Percentiles rank a stretch among this genome's conserved stretches.
phyloP scores from a whole-genome alignment of 805 yeast genomes.

The Saccharomycopsis malanga region DNA sequence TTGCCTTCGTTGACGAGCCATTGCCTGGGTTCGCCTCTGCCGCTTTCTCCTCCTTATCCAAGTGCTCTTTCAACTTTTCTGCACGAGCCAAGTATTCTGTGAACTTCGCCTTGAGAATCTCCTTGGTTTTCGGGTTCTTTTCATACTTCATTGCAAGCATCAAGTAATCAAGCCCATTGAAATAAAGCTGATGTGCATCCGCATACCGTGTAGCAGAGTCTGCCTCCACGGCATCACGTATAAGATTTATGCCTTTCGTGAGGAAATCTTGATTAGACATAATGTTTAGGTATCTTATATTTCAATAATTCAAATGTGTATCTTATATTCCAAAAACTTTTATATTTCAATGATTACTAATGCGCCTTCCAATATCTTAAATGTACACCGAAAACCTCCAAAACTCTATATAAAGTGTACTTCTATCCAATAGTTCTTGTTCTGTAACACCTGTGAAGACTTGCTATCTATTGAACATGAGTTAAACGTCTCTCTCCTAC shows the following conservation, averaged over 20 bases:
- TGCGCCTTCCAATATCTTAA: no score
- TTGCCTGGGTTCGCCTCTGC: conserved; percentile 45
- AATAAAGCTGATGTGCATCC: conserved; percentile 89
- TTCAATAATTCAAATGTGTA: no score
- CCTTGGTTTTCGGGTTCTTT: conserved; percentile 84
- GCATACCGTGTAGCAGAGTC: conserved; percentile 86
- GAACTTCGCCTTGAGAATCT: conserved; percentile 78
- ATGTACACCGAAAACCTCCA: no score
- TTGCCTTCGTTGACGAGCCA: conserved; percentile 46
- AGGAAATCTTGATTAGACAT: conserved; percentile 60
- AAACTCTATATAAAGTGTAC: no score
- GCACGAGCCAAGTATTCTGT: conserved; percentile 90
- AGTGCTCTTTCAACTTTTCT: conserved; percentile 84
- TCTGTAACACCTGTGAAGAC: no score
- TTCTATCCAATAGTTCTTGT: no score
- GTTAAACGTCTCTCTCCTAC: no score
- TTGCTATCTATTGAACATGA: no score
- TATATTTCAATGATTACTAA: no score
- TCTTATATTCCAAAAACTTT: no score
- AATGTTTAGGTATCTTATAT: no score
- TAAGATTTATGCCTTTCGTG: conserved; percentile 89
- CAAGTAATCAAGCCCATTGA: conserved; percentile 87
- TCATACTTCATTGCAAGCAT: conserved; percentile 95
- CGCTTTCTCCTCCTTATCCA: conserved; percentile 53
- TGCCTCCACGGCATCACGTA: conserved; percentile 91